Base-by-base conservation (phyloP, 1,284 basidiomycete genomes). In the Xerocomus alliaceus region DNA sequence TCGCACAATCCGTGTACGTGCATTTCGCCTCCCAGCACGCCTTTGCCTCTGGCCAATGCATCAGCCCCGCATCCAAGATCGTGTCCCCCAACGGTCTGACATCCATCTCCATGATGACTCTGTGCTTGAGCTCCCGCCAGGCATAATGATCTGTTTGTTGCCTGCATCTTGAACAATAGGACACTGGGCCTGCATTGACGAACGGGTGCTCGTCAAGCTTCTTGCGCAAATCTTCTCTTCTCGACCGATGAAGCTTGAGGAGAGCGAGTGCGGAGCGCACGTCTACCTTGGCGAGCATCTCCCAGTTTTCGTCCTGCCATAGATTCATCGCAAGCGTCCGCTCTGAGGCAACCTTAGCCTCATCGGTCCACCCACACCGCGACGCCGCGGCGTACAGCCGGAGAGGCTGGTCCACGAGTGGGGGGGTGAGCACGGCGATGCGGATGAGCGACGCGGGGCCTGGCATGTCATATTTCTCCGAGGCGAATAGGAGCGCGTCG, bases 401-500 rank as follows among this genome's bases (percentile, higher is more conserved):
- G 8, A 89, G 75, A 1, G 87, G 84, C 54, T 86, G 78, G 34
- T 78, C 73, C 35, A 82, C 72, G 50, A 88, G 78, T 0, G 80
- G 72, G 1, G 82, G 82, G 0, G 81, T 84, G 69, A 83, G 78
- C 50, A 86, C 74, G 13, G 84, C 78, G 28, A 84, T 80, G 32
- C 85, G 84, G 46, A 87, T 71, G 65, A 87, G 81, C 9, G 85
- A 86, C 60, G 80, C 76, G 1, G 87, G 85, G 0, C 87, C 87
- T 0, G 84, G 81, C 83, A 87, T 88, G 50, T 89, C 87, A 70
- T 88, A 89, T 67, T 88, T 88, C 65, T 89, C 87, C 0, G 87
- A 83, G 1, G 86, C 85, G 59, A 80, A 85, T 15, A 89, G 76
- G 24, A 89, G 68, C 5, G 80, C 76, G 58, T 88, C 86, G 60